These are phyloP conservation scores for Geotrichum siamense DNA, from an alignment of 1,139 yeast genomes.

Conservation along the genomic window DNA sequence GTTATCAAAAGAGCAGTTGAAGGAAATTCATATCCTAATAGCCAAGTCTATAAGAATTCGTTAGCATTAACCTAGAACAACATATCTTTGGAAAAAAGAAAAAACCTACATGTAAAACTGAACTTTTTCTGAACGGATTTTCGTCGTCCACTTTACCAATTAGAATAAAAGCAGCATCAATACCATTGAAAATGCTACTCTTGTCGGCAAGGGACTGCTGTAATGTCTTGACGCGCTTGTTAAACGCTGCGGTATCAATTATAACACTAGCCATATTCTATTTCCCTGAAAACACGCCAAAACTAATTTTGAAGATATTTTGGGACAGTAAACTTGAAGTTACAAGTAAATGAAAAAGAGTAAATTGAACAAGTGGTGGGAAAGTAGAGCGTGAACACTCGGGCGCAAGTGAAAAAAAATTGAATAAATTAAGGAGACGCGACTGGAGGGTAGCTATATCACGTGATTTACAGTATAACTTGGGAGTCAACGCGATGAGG, in stretches of 20 bases:
- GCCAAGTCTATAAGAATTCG: conserved; percentile 51
- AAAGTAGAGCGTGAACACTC: no score
- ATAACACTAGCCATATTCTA: conserved; percentile 25
- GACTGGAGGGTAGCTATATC: conserved; percentile 14
- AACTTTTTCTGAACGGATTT: conserved; percentile 84
- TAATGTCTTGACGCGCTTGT: conserved; percentile 39
- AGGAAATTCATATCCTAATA: conserved; percentile 90
- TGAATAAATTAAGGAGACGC: conserved; percentile 7
- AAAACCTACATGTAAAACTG: conserved; percentile 54
- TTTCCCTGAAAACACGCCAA: not conserved
- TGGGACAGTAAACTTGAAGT: not conserved
- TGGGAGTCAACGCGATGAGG: no score
- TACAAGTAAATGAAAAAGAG: conserved; percentile 1
- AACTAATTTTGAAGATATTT: not conserved
- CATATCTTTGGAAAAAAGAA: not conserved
- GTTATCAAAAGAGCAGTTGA: conserved; percentile 73
- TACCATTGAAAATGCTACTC: conserved; percentile 42
- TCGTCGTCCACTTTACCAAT: conserved; percentile 83
- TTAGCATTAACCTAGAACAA: not conserved
- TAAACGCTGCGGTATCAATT: conserved; percentile 42
- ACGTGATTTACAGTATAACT: not conserved
- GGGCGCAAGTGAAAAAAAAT: not conserved
- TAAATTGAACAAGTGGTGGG: no score
- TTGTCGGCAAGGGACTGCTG: conserved; percentile 38
- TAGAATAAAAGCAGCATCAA: conserved; percentile 54